Base-by-base conservation (phyloP, 306 rosid species). In the Rubus parviflorus region DNA sequence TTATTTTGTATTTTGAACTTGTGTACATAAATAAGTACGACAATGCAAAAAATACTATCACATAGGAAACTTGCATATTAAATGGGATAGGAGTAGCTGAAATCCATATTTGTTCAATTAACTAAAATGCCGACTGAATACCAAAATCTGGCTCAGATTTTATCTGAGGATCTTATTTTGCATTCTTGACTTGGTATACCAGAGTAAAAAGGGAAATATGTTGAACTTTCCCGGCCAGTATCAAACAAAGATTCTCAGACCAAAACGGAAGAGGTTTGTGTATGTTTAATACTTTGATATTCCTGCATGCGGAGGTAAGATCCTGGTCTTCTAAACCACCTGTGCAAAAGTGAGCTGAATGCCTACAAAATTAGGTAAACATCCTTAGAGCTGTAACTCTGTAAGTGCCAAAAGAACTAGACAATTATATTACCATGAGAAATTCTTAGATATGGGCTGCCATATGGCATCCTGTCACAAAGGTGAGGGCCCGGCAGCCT, bases 281-380 rank as follows among this genome's bases (percentile, higher is more conserved):
- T 4, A 56, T 20, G 62, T 56, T 8, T 56, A 30, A 53, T 19
- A 53, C 60, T 70, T 70, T 25, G 17, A 40, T 6, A 35, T 72
- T 13, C 66, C 52, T 20, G 76, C 53, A 13, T 16, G 41, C 3
- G 64, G 64, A 72, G 64, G 14, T 53, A 37, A 7, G 66, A 41
- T 73, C 66, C 64, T 35, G 48, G 12, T 37, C 75, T 41, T 73
- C 19, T 30, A n/a, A 73, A 73, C 16, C 42, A 42, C 66, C 76
- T 72, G 49, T 12, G 16, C 25, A 49, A 70, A 70, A 23, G 15
- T 19, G 57, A 52, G n/a, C 37, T 5, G 62, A 37, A 40, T 20
- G 76, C 76, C 66, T 54, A 54, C 20, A 25, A 20, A 72, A 72
- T 72, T 35, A 46, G 46, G 45, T 37, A 52, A 60, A 47, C 58